Conservation (phyloP, 768 basidiomycete genomes). For the Lactifluus rugatus region DNA sequence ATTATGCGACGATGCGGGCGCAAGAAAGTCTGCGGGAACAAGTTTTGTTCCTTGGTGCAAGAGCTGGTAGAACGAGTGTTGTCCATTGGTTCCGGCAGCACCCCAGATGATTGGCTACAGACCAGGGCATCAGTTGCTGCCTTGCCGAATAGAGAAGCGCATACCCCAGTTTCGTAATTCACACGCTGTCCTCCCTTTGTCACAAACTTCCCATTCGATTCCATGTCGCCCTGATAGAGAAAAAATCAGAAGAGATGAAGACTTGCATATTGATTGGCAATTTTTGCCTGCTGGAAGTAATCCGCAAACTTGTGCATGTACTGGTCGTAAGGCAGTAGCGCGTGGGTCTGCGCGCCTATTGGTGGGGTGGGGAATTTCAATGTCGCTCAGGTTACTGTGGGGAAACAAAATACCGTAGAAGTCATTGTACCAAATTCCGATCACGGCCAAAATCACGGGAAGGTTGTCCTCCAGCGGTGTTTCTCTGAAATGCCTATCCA, state of each 20-base stretch:
- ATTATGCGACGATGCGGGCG: constrained; percentile 84
- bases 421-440: constrained; percentile 99
- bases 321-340: constrained; percentile 94
- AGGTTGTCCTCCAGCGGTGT: constrained; percentile 83
- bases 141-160: constrained; percentile 22
- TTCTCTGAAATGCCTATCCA: constrained; percentile 95
- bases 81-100: constrained; percentile 95
- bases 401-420: constrained; percentile 56
- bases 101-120: constrained; percentile 96
- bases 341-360: constrained; percentile 84
- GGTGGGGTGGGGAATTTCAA: not conserved
- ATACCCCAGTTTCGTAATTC: constrained; percentile 90
- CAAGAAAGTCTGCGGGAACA: constrained; percentile 87
- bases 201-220: constrained; percentile 95
- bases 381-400: not conserved
- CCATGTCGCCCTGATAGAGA: constrained; percentile 78
- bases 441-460: constrained; percentile 79
- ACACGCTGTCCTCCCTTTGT: constrained; percentile 92
- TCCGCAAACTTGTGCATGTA: constrained; percentile 99
- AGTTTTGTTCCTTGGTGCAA: constrained; percentile 91
- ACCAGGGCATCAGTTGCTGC: constrained; percentile 2
- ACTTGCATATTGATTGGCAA: not conserved
- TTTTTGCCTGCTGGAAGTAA: constrained; percentile 87
- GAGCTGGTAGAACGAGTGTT: constrained; percentile 99
- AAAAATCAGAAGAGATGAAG: not conserved